Conservation (phyloP, 148 eudicot species). For the Spergularia marina region DNA sequence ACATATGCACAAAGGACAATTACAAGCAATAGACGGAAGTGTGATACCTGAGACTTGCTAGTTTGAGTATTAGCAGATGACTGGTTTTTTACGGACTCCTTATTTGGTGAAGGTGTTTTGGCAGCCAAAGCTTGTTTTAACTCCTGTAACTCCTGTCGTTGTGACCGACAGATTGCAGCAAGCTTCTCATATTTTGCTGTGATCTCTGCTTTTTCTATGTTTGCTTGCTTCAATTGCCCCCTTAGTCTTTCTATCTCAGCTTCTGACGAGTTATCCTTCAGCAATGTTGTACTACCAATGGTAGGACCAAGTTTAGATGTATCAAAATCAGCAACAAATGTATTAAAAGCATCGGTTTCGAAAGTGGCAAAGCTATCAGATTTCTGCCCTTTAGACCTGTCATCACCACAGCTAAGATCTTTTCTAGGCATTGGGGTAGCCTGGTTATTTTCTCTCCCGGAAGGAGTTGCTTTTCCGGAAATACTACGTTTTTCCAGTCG, state of each 20-base stretch:
- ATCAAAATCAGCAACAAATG: conserved; percentile 86
- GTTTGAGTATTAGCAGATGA: conserved; percentile 43
- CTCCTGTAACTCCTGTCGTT: conserved; percentile 92
- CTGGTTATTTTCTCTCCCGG: conserved; percentile 28
- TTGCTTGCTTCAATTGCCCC: conserved; percentile 70
- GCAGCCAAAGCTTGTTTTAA: conserved; percentile 77
- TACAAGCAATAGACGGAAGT: neutral
- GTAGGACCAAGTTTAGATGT: conserved; percentile 50
- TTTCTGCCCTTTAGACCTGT: conserved; percentile 31
- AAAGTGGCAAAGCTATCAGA: conserved; percentile 37
- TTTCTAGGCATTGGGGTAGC: conserved; percentile 34
- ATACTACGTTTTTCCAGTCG: conserved; percentile 26
- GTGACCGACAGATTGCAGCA: conserved; percentile 80
- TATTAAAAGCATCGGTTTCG: conserved; percentile 57
- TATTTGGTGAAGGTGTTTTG: conserved; percentile 54
- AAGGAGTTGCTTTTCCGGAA: conserved; percentile 32
- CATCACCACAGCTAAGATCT: conserved; percentile 26
- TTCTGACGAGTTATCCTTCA: conserved; percentile 44
- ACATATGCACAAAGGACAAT: neutral
- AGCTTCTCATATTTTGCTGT: conserved; percentile 89
- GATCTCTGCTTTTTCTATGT: conserved; percentile 70
- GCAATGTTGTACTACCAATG: conserved; percentile 30
- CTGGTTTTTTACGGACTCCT: conserved; percentile 37
- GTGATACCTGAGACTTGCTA: conserved; percentile 49
- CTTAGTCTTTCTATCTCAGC: conserved; percentile 70